Evolutionary conservation across 2,329 filamentous ascomycete species (phyloP), one percentile per base, ranked within the genome.

Genomic region (Colletotrichum limetticola): DNA sequence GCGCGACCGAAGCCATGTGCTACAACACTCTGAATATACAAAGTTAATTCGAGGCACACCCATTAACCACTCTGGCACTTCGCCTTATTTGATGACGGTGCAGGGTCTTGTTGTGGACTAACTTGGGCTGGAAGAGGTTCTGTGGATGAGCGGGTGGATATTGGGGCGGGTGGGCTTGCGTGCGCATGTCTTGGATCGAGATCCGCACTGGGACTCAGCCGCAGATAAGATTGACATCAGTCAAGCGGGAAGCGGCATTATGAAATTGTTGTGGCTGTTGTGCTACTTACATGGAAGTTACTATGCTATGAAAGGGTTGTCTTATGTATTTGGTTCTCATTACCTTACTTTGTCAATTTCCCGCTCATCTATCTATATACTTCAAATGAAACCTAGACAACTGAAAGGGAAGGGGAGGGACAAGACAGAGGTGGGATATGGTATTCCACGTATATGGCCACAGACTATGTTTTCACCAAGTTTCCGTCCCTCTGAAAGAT

Each of bases 1-100:
- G 58, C 57, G 58, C 58, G 58, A 28, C 58, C 58, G 58, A 61
- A 61, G 58, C 35, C 58, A 61, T 46, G n/a, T 61, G 58, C 58
- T 61, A n/a, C 16, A 49, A n/a, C 0, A 6, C 4, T 49, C 42
- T n/a, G 19, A 4, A 3, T 7, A 5, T 5, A 11, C 32, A 35
- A 19, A 49, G 6, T 3, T 49, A n/a, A 19, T 61, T 61, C 58
- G 58, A 61, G 58, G 58, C 58, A 61, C n/a, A 49, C 59, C 37
- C 19, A 49, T 49, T 61, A 61, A 61, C 59, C 37, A 49, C 37
- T 49, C 59, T 61, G 26, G 59, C 59, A 61, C 59, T 61, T 61
- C 59, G 59, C 59, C 59, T 49, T 11, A 2, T 11, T 30, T 30
- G 24, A 3, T 49, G 59, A 19, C 2, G 0, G 3, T 19, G 0